Base-by-base conservation (phyloP, 176 grass and related monocot genomes). In the Carex cristatella region DNA sequence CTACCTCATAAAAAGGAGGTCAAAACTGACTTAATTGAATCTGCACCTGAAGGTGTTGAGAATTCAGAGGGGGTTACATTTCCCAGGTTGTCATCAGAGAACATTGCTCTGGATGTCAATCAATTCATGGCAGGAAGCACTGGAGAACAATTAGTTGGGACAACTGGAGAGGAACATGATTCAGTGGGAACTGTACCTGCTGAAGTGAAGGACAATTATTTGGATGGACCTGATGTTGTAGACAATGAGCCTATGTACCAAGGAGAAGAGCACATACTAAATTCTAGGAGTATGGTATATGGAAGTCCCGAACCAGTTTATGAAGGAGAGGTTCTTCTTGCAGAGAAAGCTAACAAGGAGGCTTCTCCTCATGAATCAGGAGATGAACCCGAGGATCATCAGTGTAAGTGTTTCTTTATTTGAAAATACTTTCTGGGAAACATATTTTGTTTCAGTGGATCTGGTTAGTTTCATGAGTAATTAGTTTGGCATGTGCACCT, bases 211-310 rank as follows among this genome's bases (percentile, higher is more conserved):
- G 79, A 79, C 88, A 79, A 65, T 60, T 72, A 79, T 66, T 80
- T 91, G 83, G 74, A 89, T 84, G 86, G 42, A 71, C 66, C 86
- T 70, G 82, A 86, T 61, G 63, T 75, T 82, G 59, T 87, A 69
- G 88, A 73, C 67, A 88, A 61, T 76, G 97, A 99, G 54, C 90
- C 93, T 82, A 92, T 96, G 83, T 94, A 95, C 84, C 93, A 99
- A 94, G 97, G 97, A 86, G 97, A 94, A 94, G 97, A 96, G 63
- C 87, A 90, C 59, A 76, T 92, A 67, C 85, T 94, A 88, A 87
- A 87, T 82, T 87, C 35, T 42, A 72, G 65, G 81, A 76, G 83
- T 79, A 40, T 86, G 51, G 55, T 80, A 79, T 89, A 83, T 86
- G 83, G 84, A 86, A 92, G 85, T 83, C 87, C 79, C 38, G 93